Percentiles rank a stretch among this genome's conserved stretches.
Conservation (phyloP, 1,139 yeast genomes). For the Eremothecium sinecaudum region DNA sequence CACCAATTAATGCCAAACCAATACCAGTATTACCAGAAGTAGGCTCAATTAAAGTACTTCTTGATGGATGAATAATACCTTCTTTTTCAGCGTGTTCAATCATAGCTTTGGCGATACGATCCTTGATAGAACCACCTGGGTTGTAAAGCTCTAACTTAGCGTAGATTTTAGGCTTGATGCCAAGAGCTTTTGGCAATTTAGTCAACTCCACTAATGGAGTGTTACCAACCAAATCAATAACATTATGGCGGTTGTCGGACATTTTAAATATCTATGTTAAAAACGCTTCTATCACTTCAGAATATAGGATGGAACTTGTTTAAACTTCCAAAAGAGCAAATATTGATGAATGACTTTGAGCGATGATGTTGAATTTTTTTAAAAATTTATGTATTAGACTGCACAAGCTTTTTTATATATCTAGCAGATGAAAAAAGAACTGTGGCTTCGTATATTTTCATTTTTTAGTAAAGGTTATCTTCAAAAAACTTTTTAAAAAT, state of each 20-base stretch:
- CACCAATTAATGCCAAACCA: slow-evolving; percentile 80
- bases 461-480: no score
- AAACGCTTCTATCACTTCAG: no score
- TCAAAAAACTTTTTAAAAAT: no score
- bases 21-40: slow-evolving; percentile 88
- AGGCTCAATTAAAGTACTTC: slow-evolving; percentile 74
- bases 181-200: slow-evolving; percentile 67
- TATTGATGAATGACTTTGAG: no score
- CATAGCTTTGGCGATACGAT: slow-evolving; percentile 83
- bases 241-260: slow-evolving; percentile 12
- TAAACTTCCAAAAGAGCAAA: no score
- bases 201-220: slow-evolving; percentile 71
- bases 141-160: slow-evolving; percentile 81
- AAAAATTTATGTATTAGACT: no score
- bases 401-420: no score
- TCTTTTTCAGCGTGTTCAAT: slow-evolving; percentile 74
- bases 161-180: slow-evolving; percentile 71
- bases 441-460: no score
- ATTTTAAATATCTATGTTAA: background rate
- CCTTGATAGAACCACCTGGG: slow-evolving; percentile 96
- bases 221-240: slow-evolving; percentile 49
- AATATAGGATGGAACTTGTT: no score
- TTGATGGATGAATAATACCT: slow-evolving; percentile 74
- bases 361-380: no score
- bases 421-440: no score